Evolutionary conservation across 768 basidiomycete genomes (phyloP).

Genomic region (Boletus patriciae): DNA sequence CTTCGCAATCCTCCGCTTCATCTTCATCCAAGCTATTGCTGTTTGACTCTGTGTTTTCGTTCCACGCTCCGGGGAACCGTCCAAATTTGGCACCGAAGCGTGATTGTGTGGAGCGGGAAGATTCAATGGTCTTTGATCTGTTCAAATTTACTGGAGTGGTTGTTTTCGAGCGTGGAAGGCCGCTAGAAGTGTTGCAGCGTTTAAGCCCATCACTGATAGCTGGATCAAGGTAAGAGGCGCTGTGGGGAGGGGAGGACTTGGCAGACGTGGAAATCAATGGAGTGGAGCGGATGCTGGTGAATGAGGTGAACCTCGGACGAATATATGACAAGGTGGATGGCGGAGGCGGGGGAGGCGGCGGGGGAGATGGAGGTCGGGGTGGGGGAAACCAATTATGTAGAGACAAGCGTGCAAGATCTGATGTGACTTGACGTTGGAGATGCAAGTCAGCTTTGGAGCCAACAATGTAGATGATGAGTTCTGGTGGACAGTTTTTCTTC

Average conservation of each 20-base stretch:
- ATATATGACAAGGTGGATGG: constrained; percentile 40
- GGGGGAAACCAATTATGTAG: constrained; percentile 89
- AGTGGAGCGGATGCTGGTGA: constrained; percentile 60
- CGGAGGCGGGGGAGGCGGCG: constrained; percentile 56
- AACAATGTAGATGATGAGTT: constrained; percentile 92
- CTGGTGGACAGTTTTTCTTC: constrained; percentile 85
- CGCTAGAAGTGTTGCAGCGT: constrained; percentile 51
- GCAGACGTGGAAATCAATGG: constrained; percentile 46
- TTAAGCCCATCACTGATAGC: constrained; percentile 53
- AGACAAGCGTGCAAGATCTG: constrained; percentile 80
- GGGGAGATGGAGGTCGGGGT: constrained; percentile 64
- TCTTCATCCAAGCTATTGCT: constrained; percentile 69
- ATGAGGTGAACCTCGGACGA: constrained; percentile 37
- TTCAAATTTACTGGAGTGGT: constrained; percentile 37
- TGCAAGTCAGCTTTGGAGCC: constrained; percentile 88
- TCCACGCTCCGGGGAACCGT: constrained; percentile 51
- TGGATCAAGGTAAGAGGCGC: constrained; percentile 63
- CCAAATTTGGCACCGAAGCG: constrained; percentile 60
- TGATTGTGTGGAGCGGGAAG: constrained; percentile 47
- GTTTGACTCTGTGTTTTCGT: constrained; percentile 57
- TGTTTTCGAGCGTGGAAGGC: constrained; percentile 52
- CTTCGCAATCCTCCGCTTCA: constrained; percentile 52
- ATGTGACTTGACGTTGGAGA: constrained; percentile 69
- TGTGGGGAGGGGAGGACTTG: constrained; percentile 53
- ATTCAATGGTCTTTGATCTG: constrained; percentile 36